Base-by-base conservation (phyloP, 139 green algal genomes). In the Marvania coccoides region DNA sequence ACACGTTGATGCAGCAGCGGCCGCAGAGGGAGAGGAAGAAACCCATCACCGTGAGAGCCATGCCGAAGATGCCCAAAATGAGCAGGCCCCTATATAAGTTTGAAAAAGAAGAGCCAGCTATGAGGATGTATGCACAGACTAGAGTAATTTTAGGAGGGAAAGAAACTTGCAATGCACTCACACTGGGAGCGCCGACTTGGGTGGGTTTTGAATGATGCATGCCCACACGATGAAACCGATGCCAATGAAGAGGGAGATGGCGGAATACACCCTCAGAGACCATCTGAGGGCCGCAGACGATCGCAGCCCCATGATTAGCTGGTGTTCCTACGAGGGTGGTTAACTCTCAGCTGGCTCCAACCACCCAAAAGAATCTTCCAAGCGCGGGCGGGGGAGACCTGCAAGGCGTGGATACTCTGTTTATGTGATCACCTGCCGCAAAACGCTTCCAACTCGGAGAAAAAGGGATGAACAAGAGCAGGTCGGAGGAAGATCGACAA, bases 141-240 rank as follows among this genome's bases (percentile, higher is more conserved):
- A n/a, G n/a, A n/a, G n/a, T n/a, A n/a, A n/a, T n/a, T n/a, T n/a
- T n/a, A n/a, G n/a, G n/a, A n/a, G n/a, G n/a, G n/a, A n/a, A n/a
- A n/a, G n/a, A n/a, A n/a, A n/a, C n/a, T n/a, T n/a, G n/a, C n/a
- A n/a, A 46, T 65, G 14, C 34, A 67, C 72, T 61, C 61, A 80
- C 73, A 80, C 33, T 30, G 73, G 61, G 19, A 80, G 29, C 34
- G 73, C 42, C 15, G 70, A 58, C 28, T 66, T 70, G 24, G 73
- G 73, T 39, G 73, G 73, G 47, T 63, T 74, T 30, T 79, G 33
- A n/a, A 80, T 29, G 23, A 80, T 60, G 6, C 72, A 35, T 5
- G 60, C 69, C 29, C 62, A 80, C 14, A 78, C 61, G 35, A 80
- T 79, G 47, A 80, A 80, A 3, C 63, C 70, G 14, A 74, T 19